Evolutionary conservation across 768 basidiomycete genomes (phyloP).

Genomic region (Suillus brevipes): DNA sequence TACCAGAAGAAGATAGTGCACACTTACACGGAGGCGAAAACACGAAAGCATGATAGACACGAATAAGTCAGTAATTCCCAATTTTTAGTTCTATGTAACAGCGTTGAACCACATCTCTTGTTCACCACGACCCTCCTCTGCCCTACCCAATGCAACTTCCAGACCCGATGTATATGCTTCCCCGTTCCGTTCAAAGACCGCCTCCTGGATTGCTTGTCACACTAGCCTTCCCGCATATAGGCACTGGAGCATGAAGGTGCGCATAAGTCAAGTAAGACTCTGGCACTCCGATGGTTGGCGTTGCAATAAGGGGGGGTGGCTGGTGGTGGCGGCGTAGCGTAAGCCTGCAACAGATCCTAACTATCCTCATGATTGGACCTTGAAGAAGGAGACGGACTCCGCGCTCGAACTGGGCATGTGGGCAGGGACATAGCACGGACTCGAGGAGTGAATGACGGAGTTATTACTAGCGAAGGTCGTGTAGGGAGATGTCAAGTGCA

Average conservation of each 20-base stretch:
- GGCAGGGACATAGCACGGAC: conserved; percentile 32
- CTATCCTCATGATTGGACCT: conserved; percentile 17
- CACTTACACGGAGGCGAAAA: neutral
- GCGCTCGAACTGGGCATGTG: conserved; percentile 11
- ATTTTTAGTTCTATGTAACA: neutral
- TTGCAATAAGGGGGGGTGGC: conserved; percentile 26
- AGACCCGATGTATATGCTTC: conserved; percentile 30
- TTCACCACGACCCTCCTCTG: conserved; percentile 35
- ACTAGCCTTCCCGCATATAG: conserved; percentile 4
- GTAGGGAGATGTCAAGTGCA: conserved; percentile 15
- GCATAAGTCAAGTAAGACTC: conserved; percentile 32
- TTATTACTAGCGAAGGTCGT: conserved; percentile 15
- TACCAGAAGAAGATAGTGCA: neutral
- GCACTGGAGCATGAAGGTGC: conserved; percentile 22
- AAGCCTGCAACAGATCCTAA: conserved; percentile 31
- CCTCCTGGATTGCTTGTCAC: conserved; percentile 16
- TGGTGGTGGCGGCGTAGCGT: conserved; percentile 33
- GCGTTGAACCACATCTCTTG: neutral
- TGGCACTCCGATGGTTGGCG: conserved; percentile 16
- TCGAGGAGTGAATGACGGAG: conserved; percentile 17
- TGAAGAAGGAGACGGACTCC: conserved; percentile 17
- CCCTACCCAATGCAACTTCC: conserved; percentile 32
- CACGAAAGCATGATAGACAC: neutral
- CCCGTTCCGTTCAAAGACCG: conserved; percentile 28
- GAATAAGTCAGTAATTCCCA: neutral